Evolutionary conservation across 768 basidiomycete species (phyloP).

Genomic region (Naganishia kalamii): DNA sequence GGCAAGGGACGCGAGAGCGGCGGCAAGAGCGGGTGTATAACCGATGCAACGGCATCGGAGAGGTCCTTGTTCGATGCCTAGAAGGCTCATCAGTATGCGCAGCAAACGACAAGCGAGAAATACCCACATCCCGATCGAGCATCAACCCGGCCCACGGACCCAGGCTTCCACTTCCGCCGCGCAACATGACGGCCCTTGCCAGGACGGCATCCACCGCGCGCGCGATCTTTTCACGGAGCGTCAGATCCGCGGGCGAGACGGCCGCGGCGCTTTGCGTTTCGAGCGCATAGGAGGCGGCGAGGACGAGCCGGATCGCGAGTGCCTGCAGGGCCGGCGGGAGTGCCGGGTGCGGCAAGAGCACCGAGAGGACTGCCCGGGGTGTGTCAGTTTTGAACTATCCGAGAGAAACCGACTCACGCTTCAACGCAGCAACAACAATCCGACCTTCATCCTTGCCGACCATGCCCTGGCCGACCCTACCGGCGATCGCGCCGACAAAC

Average conservation of each 20-base stretch:
- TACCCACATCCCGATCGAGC: constrained; percentile 19
- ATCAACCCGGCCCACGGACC: constrained; percentile 39
- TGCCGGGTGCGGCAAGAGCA: constrained; percentile 30
- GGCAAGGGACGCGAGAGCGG: constrained; percentile 36
- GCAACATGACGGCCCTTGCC: constrained; percentile 30
- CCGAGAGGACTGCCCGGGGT: neutral
- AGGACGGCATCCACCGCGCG: constrained; percentile 27
- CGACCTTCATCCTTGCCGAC: constrained; percentile 22
- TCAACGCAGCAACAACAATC: constrained; percentile 11
- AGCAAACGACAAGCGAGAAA: neutral
- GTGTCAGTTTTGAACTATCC: neutral
- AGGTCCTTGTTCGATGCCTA: neutral
- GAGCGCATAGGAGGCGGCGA: constrained; percentile 14
- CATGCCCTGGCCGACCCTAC: constrained; percentile 26
- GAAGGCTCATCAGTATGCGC: neutral
- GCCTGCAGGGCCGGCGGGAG: constrained; percentile 25
- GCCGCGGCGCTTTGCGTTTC: constrained; percentile 1
- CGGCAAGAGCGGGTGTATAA: constrained; percentile 39
- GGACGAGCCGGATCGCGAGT: constrained; percentile 20
- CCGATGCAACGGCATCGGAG: constrained; percentile 1
- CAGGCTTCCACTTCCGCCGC: constrained; percentile 29
- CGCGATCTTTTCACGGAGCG: constrained; percentile 3
- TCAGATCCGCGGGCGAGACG: constrained; percentile 14
- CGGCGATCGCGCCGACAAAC: constrained; percentile 38
- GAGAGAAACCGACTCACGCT: constrained; percentile 21